Conservation (phyloP, 2,329 filamentous ascomycete species). For the Aureobasidium pullulans region DNA sequence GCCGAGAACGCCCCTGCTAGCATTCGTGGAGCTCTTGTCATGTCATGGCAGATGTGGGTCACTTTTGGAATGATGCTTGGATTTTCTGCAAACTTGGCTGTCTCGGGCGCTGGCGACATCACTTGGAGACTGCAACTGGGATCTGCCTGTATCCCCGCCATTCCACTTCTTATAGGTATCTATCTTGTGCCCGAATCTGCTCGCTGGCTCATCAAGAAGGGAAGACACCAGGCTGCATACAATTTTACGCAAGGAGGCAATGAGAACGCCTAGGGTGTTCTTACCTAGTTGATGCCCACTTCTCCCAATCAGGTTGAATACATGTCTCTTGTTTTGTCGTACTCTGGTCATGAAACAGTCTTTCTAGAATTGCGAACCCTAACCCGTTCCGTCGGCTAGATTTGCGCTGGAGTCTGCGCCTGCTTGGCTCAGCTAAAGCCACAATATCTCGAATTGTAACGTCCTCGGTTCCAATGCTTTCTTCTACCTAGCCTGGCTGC, state of each 20-base stretch:
- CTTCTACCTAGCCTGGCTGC: no score
- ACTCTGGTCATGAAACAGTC: no score
- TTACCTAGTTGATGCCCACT: no score
- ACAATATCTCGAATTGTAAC: no score
- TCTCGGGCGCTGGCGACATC: slow-evolving; percentile 32
- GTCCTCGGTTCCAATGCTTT: no score
- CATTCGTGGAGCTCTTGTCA: slow-evolving; percentile 24
- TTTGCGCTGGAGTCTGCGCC: no score
- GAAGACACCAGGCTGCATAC: slow-evolving; percentile 31
- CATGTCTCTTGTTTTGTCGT: no score
- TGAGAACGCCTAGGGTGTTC: no score
- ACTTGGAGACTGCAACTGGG: slow-evolving; percentile 42
- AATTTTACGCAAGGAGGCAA: slow-evolving; percentile 23
- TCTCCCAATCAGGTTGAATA: no score
- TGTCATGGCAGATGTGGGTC: slow-evolving; percentile 31
- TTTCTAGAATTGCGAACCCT: no score
- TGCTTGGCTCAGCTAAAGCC: no score
- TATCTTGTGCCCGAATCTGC: slow-evolving; percentile 19
- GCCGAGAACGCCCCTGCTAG: slow-evolving; percentile 13
- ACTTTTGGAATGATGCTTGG: slow-evolving; percentile 43
- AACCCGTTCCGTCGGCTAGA: no score
- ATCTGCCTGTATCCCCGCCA: slow-evolving; percentile 40
- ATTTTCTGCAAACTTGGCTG: slow-evolving; percentile 34
- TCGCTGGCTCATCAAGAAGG: slow-evolving; percentile 35
- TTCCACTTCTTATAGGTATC: slow-evolving; percentile 40